These are phyloP conservation scores for Thamnidium elegans DNA, from an alignment of 192 early-diverging fungal species.

Conservation along the genomic window DNA sequence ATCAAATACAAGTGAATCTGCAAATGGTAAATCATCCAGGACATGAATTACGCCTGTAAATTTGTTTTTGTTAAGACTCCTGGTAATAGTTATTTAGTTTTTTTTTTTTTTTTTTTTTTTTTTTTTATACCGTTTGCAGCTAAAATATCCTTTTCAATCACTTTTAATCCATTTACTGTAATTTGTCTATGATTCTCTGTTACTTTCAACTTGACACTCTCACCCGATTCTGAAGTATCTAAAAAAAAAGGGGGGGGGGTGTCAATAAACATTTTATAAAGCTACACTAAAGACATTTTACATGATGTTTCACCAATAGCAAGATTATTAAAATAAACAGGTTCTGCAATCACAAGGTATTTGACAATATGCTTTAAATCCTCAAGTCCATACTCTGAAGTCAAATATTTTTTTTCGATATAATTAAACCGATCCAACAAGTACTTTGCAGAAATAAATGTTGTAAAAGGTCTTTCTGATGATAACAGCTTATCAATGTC, in stretches of 20 bases:
- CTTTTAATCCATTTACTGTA: conserved; percentile 11
- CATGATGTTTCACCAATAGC: conserved; percentile 3
- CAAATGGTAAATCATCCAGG: conserved; percentile 38
- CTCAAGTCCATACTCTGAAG: conserved; percentile 35
- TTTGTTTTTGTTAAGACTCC: no score
- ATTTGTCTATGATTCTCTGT: conserved; percentile 1
- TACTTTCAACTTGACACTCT: neutral
- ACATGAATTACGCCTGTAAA: conserved; percentile 37
- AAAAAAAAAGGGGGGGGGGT: neutral
- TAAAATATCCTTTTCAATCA: conserved; percentile 16
- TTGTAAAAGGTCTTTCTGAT: conserved; percentile 38
- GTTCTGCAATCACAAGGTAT: conserved; percentile 38
- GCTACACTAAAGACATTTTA: neutral
- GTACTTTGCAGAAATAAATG: conserved; percentile 43
- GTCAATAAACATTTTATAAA: neutral
- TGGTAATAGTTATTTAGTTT: no score
- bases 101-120: neutral
- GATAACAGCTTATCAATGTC: conserved; percentile 24
- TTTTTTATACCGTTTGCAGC: conserved; percentile 34
- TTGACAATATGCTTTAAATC: conserved; percentile 38
- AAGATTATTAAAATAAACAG: conserved; percentile 37
- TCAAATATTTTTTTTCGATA: conserved; percentile 31
- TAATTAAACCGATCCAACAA: conserved; percentile 34
- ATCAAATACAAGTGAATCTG: conserved; percentile 45
- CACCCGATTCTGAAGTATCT: conserved; percentile 10